Percentiles rank a stretch among this genome's conserved stretches.
Conservation (phyloP, 1,284 basidiomycete genomes). For the Mycosarcoma mackinlayi region DNA sequence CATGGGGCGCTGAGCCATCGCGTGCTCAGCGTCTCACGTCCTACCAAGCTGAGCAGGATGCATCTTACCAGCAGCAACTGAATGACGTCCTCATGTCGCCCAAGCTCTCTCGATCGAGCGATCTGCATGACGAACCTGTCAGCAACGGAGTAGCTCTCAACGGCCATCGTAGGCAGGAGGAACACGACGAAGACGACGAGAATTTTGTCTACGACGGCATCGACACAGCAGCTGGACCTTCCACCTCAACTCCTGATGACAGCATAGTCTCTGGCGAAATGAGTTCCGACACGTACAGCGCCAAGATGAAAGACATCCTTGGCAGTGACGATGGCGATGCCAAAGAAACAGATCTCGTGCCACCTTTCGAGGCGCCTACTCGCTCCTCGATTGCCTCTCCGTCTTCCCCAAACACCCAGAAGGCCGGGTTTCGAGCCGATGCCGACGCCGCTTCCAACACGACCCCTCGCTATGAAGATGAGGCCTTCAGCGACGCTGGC, state of each 20-base stretch:
- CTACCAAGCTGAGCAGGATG: constrained; percentile 17
- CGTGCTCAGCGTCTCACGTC: constrained; percentile 23
- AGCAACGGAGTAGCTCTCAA: background rate
- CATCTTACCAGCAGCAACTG: constrained; percentile 26
- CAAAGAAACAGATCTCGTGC: background rate
- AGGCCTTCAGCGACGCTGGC: constrained; percentile 27
- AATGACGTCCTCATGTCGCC: constrained; percentile 31
- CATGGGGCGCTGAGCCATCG: constrained; percentile 38
- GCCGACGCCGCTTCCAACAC: constrained; percentile 19
- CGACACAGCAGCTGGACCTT: constrained; percentile 68
- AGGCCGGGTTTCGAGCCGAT: background rate
- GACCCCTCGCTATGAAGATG: constrained; percentile 12
- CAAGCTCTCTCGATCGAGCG: background rate
- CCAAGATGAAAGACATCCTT: constrained; percentile 51
- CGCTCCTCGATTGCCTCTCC: constrained; percentile 2
- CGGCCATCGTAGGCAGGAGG: constrained; percentile 49
- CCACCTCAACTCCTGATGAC: constrained; percentile 18
- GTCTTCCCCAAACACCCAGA: constrained; percentile 25
- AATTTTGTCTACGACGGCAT: constrained; percentile 79
- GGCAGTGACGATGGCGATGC: constrained; percentile 46
- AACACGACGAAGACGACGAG: constrained; percentile 73
- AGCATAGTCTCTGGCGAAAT: constrained; percentile 24
- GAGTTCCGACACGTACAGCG: constrained; percentile 45
- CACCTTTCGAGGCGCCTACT: background rate
- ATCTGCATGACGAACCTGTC: background rate